Conservation (phyloP, 2,329 filamentous ascomycete species). For the Calycina herbarum region DNA sequence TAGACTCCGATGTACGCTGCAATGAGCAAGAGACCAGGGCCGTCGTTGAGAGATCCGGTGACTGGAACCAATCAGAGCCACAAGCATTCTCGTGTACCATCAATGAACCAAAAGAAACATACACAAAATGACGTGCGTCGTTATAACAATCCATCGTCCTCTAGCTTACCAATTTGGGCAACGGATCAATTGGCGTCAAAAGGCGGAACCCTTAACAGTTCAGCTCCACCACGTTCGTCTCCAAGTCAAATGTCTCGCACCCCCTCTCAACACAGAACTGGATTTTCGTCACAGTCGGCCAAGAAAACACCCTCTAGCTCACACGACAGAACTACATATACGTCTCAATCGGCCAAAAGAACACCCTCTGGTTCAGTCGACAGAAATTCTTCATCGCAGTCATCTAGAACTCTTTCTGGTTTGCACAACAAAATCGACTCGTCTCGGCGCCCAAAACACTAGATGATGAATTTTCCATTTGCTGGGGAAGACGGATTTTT, state of each 20-base stretch:
- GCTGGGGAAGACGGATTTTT: background rate
- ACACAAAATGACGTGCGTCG: background rate
- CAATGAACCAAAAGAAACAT: background rate
- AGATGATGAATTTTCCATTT: background rate
- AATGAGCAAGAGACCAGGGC: constrained; percentile 12
- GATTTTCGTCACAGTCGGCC: too few species aligned
- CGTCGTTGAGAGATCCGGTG: background rate
- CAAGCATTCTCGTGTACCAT: background rate
- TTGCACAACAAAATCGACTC: too few species aligned
- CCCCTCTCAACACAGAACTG: too few species aligned
- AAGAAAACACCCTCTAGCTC: too few species aligned
- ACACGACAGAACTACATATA: too few species aligned
- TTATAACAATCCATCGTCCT: background rate
- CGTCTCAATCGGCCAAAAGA: too few species aligned
- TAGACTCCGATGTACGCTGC: constrained; percentile 15
- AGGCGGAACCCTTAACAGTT: background rate
- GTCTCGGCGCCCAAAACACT: background rate
- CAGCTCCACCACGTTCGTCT: background rate
- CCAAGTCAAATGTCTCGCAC: too few species aligned
- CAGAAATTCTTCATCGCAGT: background rate
- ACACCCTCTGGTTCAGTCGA: too few species aligned
- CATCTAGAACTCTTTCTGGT: background rate
- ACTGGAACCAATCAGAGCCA: background rate
- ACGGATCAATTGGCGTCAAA: background rate
- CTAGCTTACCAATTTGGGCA: background rate